Conservation (phyloP, 331 rosid genomes). For the Malus hybrid region DNA sequence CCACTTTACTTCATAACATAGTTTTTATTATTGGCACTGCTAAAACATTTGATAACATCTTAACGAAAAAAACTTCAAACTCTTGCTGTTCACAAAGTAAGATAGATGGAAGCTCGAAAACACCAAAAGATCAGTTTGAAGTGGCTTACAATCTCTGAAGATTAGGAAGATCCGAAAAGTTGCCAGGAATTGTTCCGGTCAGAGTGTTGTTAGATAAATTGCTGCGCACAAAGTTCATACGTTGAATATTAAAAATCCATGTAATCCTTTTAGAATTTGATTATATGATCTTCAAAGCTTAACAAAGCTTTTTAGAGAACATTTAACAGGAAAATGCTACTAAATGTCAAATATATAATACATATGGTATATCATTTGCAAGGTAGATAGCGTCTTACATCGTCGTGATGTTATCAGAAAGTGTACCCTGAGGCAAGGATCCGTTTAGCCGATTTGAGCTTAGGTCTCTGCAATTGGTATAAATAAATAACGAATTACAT, state of each 20-base stretch:
- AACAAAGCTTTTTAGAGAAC: not conserved
- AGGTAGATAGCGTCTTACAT: constrained; percentile 52
- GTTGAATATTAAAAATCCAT: constrained; percentile 1
- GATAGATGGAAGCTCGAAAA: not conserved
- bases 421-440: constrained; percentile 53
- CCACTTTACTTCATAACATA: constrained; percentile 3
- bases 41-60: not conserved
- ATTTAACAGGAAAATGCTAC: not conserved
- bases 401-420: constrained; percentile 63
- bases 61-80: not conserved
- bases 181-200: constrained; percentile 57
- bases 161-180: constrained; percentile 42
- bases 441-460: constrained; percentile 66
- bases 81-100: not conserved
- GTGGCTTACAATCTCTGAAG: constrained; percentile 73
- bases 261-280: constrained; percentile 3
- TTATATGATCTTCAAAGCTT: not conserved
- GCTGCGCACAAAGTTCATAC: constrained; percentile 32
- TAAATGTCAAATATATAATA: not conserved
- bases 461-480: constrained; percentile 56
- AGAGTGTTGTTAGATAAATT: constrained; percentile 74
- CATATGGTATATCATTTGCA: constrained; percentile 1
- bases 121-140: not conserved
- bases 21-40: not conserved
- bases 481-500: not conserved